Base-by-base conservation (phyloP, 208 protist species). In the Spongospora subterranea region DNA sequence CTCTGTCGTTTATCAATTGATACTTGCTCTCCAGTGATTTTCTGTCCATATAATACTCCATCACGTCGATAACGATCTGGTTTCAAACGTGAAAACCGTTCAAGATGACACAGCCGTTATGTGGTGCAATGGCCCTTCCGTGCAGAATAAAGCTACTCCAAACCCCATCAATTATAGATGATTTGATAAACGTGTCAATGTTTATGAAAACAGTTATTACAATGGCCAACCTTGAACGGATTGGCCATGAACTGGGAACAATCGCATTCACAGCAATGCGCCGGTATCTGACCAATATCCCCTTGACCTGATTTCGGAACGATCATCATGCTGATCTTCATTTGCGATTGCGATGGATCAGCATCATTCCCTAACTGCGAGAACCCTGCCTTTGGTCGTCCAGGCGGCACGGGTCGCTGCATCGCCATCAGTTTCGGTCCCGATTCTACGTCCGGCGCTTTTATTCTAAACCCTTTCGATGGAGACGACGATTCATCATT, bases 141-240 rank as follows among this genome's bases (percentile, higher is more conserved):
- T n/a, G n/a, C n/a, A n/a, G n/a, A n/a, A n/a, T n/a, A n/a, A n/a
- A n/a, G n/a, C n/a, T n/a, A n/a, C n/a, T n/a, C n/a, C n/a, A n/a
- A n/a, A n/a, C n/a, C n/a, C n/a, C n/a, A n/a, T n/a, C n/a, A n/a
- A n/a, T n/a, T n/a, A n/a, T n/a, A n/a, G n/a, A n/a, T n/a, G n/a
- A n/a, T n/a, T n/a, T n/a, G n/a, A n/a, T n/a, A n/a, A n/a, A n/a
- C n/a, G n/a, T n/a, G n/a, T 60, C 50, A 60, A 60, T 82, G 71
- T 43, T 82, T 82, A 82, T 82, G 71, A 43, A 82, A 82, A n/a
- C 71, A 82, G n/a, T 82, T 82, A 43, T 82, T 82, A 43, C 71
- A 82, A 35, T 6, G 13, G n/a, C 71, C 71, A 43, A n/a, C 17
- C n/a, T 82, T 82, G 71, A 82, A 82, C 71, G 71, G 71, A n/a